Evolutionary conservation across 106 monocot species (phyloP), one percentile per base, ranked within the genome.

Genomic region (Acanthochlamys bracteata): DNA sequence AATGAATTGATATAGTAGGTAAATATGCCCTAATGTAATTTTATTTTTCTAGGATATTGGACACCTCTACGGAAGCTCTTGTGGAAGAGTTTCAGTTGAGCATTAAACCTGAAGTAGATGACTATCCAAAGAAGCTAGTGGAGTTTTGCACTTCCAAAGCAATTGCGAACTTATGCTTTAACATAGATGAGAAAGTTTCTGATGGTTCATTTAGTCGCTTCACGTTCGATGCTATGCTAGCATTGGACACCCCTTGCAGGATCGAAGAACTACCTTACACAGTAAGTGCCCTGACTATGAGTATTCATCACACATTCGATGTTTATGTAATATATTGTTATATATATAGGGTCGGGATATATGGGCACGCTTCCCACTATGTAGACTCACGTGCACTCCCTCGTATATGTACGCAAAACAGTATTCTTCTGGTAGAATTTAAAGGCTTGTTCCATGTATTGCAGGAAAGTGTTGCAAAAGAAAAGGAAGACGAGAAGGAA

Each of bases 201-300:
- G 79, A 82, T 74, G 84, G 74, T 49, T 77, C 76, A 21, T 74
- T 95, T 33, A 78, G 80, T 55, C 84, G 84, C 24, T 76, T 95
- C 55, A 84, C 87, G n/a, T 95, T 80, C 27, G 80, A 95, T 70
- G 90, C 90, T 84, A 95, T 95, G 95, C 73, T 90, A 8, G 82
- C 90, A 23, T 95, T 86, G 95, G 87, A 90, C 70, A 67, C 11
- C 20, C 84, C 95, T 3, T 41, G 66, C 57, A 15, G 63, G 33
- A 40, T 22, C 25, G 65, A 75, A 20, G 81, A 84, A 45, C 56
- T 78, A 9, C 43, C 68, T 7, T 43, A 63, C 65, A 59, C 24
- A 61, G 86, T 82, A 69, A 33, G 33, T 33, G 33, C 33, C 33
- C 6, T 33, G 33, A 3, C 4, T 33, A 33, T 33, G 4, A 3